These are phyloP conservation scores for Scedosporium boydii DNA, from an alignment of 2,329 filamentous ascomycete species.

Conservation along the genomic window DNA sequence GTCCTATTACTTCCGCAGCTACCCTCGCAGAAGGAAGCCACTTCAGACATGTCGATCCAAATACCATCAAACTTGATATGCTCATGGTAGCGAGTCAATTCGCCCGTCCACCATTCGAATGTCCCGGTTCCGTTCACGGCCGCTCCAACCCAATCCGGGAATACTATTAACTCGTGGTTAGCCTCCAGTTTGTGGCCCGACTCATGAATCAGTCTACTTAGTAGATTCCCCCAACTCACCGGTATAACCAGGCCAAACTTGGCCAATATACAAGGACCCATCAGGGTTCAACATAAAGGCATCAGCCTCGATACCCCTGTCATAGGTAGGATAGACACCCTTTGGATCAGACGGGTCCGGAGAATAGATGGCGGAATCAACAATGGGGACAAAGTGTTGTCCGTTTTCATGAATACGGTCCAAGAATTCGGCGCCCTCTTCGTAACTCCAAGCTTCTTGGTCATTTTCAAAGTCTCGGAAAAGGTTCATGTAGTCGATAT, in stretches of 20 bases:
- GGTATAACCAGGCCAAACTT: conserved; percentile 66
- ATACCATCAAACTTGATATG: conserved; percentile 40
- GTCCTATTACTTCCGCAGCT: conserved; percentile 60
- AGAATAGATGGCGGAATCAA: conserved; percentile 62
- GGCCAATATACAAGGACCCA: conserved; percentile 45
- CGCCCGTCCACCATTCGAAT: conserved; percentile 57
- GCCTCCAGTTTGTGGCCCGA: neutral
- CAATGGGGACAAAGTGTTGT: conserved; percentile 65
- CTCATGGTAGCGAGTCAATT: conserved; percentile 49
- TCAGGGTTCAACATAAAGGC: conserved; percentile 48
- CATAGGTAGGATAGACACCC: conserved; percentile 54
- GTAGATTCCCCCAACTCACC: conserved; percentile 12
- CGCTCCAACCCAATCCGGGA: conserved; percentile 60
- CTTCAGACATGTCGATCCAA: conserved; percentile 52
- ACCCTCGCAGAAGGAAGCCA: conserved; percentile 57
- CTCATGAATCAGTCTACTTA: neutral
- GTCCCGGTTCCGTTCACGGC: conserved; percentile 53
- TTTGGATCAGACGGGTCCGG: conserved; percentile 60
- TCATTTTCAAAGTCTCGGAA: conserved; percentile 52
- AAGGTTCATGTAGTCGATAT: conserved; percentile 61
- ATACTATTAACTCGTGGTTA: conserved; percentile 30
- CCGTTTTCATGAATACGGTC: conserved; percentile 50
- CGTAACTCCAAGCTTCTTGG: conserved; percentile 26
- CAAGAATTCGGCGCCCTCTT: conserved; percentile 30
- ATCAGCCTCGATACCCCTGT: conserved; percentile 49